These are phyloP conservation scores for Tillandsia fasciculata DNA, from an alignment of 176 grass and related monocot genomes.

Conservation along the genomic window DNA sequence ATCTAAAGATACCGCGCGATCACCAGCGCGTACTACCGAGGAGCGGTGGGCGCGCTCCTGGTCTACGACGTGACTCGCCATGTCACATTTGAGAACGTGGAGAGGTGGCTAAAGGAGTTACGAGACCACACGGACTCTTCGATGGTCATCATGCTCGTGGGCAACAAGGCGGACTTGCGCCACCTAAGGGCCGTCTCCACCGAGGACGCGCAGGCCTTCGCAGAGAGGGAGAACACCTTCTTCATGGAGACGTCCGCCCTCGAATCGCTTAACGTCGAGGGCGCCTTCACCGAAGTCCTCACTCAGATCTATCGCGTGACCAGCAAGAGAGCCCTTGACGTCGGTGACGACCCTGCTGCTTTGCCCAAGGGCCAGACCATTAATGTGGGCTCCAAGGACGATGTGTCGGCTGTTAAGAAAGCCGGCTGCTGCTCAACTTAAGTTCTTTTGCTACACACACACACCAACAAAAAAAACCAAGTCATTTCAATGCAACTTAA, in stretches of 20 bases:
- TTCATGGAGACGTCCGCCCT: conserved; percentile 12
- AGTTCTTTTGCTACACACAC: conserved; percentile 2
- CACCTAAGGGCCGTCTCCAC: conserved; percentile 8
- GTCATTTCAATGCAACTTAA: too few relatives aligned
- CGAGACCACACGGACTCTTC: conserved; percentile 1
- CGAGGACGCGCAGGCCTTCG: conserved; percentile 8
- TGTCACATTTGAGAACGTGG: conserved; percentile 8
- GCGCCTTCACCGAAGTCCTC: conserved; percentile 8
- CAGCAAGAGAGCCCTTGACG: conserved; percentile 2
- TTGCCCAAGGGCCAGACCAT: conserved; percentile 9
- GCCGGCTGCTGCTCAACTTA: background rate
- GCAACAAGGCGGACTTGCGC: conserved; percentile 10
- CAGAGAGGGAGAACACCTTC: conserved; percentile 5
- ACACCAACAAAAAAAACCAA: background rate
- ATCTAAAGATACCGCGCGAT: conserved; percentile 3
- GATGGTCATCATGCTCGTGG: conserved; percentile 9
- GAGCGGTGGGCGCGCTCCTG: conserved; percentile 6
- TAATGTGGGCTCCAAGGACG: conserved; percentile 6
- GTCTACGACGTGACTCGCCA: conserved; percentile 9
- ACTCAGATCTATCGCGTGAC: conserved; percentile 7
- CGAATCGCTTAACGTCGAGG: conserved; percentile 1
- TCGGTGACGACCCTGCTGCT: background rate
- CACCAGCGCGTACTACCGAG: conserved; percentile 5
- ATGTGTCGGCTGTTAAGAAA: conserved; percentile 8
- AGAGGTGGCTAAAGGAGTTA: conserved; percentile 8